Conservation (phyloP, 169 alveolate genomes). For the Plasmodium falciparum region DNA sequence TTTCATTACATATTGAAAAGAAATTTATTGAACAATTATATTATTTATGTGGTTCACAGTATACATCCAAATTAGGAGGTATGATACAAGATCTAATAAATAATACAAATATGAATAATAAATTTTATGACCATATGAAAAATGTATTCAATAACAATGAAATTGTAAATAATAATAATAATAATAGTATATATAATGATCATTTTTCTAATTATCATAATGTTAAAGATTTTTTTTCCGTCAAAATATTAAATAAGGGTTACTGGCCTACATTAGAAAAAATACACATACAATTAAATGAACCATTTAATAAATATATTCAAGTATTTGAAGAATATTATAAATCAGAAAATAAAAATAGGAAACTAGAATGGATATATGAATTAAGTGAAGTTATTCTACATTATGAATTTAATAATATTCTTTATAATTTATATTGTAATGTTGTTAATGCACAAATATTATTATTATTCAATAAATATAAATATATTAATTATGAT, state of each 20-base stretch:
- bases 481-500: conserved; percentile 60
- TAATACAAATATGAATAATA: conserved; percentile 74
- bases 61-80: conserved; percentile 89
- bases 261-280: conserved; percentile 85
- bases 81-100: conserved; percentile 85
- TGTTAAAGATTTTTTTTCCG: conserved; percentile 77
- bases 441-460: conserved; percentile 83
- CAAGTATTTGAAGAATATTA: conserved; percentile 81
- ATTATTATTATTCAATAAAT: conserved; percentile 80
- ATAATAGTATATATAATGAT: not conserved
- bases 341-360: conserved; percentile 79
- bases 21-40: conserved; percentile 83
- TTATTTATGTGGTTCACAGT: conserved; percentile 87
- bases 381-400: conserved; percentile 82
- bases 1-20: conserved; percentile 78
- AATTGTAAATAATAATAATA: conserved; percentile 8
- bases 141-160: conserved; percentile 3
- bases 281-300: conserved; percentile 77
- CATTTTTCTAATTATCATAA: too few relatives aligned
- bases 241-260: conserved; percentile 84
- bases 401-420: conserved; percentile 19
- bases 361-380: conserved; percentile 85
- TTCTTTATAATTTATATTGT: conserved; percentile 70
- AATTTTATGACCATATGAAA: conserved; percentile 61
- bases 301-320: conserved; percentile 73